A percentile compares a stretch with the other conserved stretches of the same genome.
Evolutionary conservation across 345 rosid genomes (phyloP).

Genomic region (Populus pruinosa): DNA sequence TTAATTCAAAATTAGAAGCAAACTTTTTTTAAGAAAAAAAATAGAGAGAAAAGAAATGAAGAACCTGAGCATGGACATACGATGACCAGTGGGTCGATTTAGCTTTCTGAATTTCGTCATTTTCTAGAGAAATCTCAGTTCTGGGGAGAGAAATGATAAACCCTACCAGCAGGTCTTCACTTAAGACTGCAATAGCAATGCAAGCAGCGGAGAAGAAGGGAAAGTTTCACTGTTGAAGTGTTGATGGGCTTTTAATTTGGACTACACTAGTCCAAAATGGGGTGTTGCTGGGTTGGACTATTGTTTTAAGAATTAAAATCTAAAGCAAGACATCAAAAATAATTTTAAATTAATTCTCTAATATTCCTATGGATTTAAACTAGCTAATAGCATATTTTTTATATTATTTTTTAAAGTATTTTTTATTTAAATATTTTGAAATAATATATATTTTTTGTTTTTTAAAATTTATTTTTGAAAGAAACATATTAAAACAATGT

Average conservation of each 20-base stretch:
- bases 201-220: background rate
- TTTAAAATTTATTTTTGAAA: too few species aligned
- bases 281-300: background rate
- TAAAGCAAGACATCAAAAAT: too few species aligned
- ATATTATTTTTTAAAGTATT: too few species aligned
- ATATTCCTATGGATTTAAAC: too few species aligned
- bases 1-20: background rate
- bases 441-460: too few species aligned
- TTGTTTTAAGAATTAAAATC: too few species aligned
- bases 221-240: background rate
- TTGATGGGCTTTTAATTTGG: background rate
- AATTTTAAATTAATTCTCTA: too few species aligned
- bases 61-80: slow-evolving; percentile 93
- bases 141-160: background rate
- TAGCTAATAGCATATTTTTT: too few species aligned
- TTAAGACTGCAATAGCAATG: background rate
- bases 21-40: background rate
- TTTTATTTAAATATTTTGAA: too few species aligned
- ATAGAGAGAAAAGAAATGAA: background rate
- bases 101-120: slow-evolving; percentile 91
- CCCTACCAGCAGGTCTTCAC: background rate
- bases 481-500: too few species aligned
- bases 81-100: slow-evolving; percentile 65
- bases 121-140: background rate
- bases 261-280: background rate